phyloP scores from a whole-genome alignment of 805 yeast genomes.

The Candida wancherniae region DNA sequence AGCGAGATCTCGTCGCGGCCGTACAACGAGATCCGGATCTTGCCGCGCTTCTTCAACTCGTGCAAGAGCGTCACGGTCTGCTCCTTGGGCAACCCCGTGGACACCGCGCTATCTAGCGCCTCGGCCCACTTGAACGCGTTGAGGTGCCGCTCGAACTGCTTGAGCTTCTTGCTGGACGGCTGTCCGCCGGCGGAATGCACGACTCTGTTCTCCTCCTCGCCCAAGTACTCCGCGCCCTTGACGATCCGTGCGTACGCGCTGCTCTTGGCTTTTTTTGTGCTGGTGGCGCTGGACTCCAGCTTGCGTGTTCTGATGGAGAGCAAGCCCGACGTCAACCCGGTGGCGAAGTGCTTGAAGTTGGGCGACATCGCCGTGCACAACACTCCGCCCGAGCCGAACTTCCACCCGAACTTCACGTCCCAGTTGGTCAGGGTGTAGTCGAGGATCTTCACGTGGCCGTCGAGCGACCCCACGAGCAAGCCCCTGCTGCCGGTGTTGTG shows the following conservation, averaged over 20 bases:
- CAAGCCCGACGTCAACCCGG: constrained; percentile 87
- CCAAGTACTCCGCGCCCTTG: constrained; percentile 86
- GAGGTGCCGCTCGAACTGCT: constrained; percentile 76
- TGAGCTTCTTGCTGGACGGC: constrained; percentile 55
- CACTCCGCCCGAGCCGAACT: constrained; percentile 85
- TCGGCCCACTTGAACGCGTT: constrained; percentile 90
- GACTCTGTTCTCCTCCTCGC: constrained; percentile 77
- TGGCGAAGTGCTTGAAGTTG: constrained; percentile 74
- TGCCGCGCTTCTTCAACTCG: constrained; percentile 86
- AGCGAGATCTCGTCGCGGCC: constrained; percentile 82
- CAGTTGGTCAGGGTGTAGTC: constrained; percentile 68
- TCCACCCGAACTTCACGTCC: constrained; percentile 96
- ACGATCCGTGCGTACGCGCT: constrained; percentile 74
- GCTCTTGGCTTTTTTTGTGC: constrained; percentile 46
- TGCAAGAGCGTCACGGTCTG: constrained; percentile 75
- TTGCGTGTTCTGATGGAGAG: constrained; percentile 85
- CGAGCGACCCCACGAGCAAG: constrained; percentile 89
- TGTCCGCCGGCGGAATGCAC: constrained; percentile 53
- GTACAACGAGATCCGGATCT: constrained; percentile 71
- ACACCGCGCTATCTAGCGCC: constrained; percentile 83
- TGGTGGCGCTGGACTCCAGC: constrained; percentile 53
- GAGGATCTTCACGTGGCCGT: constrained; percentile 95
- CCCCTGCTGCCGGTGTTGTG: constrained; percentile 70
- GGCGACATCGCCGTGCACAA: constrained; percentile 89
- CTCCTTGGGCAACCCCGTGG: constrained; percentile 74